Evolutionary conservation across 805 yeast genomes (phyloP).

Genomic region (Metschnikowia hibisci): DNA sequence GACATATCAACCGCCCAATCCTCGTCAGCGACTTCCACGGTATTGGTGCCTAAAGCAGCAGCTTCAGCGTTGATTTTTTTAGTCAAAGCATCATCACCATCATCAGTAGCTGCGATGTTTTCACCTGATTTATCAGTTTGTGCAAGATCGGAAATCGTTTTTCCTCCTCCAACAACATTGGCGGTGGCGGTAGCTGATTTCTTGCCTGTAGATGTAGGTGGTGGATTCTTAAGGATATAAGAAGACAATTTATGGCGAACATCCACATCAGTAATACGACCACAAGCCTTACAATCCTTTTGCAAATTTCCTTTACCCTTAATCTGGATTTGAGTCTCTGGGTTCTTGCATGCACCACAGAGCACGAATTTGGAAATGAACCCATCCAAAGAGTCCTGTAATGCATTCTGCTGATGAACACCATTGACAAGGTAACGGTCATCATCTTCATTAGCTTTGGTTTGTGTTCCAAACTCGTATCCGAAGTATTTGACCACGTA

Average conservation of each 20-base stretch:
- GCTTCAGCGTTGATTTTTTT: slow-evolving; percentile 83
- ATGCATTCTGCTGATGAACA: slow-evolving; percentile 81
- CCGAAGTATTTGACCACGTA: slow-evolving; percentile 94
- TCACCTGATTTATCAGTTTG: slow-evolving; percentile 40
- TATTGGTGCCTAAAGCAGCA: slow-evolving; percentile 49
- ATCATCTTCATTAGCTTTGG: slow-evolving; percentile 69
- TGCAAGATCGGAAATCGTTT: slow-evolving; percentile 74
- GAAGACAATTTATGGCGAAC: slow-evolving; percentile 83
- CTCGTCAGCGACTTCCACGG: slow-evolving; percentile 74
- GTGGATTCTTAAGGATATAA: slow-evolving; percentile 87
- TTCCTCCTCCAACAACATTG: slow-evolving; percentile 84
- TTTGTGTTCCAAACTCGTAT: slow-evolving; percentile 95
- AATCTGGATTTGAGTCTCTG: slow-evolving; percentile 89
- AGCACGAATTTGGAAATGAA: slow-evolving; percentile 89
- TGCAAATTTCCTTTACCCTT: slow-evolving; percentile 70
- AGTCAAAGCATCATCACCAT: slow-evolving; percentile 71
- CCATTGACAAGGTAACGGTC: slow-evolving; percentile 95
- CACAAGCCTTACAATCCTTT: slow-evolving; percentile 98
- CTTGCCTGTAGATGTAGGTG: slow-evolving; percentile 62
- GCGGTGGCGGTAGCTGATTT: slow-evolving; percentile 88
- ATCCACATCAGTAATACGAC: slow-evolving; percentile 79
- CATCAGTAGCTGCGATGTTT: slow-evolving; percentile 43
- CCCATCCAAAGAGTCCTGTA: slow-evolving; percentile 93
- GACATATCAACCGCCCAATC: slow-evolving; percentile 98
- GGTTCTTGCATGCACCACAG: slow-evolving; percentile 93